Base-by-base conservation (phyloP, 352 stramenopile genomes). In the Globisporangium alternatum region DNA sequence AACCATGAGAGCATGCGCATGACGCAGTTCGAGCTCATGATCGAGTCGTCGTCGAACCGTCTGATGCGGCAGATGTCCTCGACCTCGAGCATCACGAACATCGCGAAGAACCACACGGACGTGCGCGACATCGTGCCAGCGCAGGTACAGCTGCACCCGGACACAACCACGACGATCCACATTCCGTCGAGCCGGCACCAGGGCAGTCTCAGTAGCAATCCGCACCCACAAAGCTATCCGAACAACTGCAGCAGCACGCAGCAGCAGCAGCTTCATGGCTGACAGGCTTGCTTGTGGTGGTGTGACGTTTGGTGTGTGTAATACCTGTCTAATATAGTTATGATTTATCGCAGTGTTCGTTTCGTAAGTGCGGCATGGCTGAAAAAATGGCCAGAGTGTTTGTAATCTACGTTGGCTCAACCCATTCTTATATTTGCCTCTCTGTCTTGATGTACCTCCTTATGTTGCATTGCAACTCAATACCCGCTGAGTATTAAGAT, bases 21-120 rank as follows among this genome's bases (percentile, higher is more conserved):
- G 61, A 67, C 70, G 48, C 76, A 76, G 41, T 89, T 81, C 47
- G 76, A 83, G 58, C 66, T 86, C 30, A 77, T 86, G 59, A 65
- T 76, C 21, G 71, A 76, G 61, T 76, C 67, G 21, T 67, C 62
- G n/a, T 55, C 52, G 31, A 54, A 61, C 45, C 62, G 62, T n/a
- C 45, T 67, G 37, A 37, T 67, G 62, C 52, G 62, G 31, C 62
- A 67, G 35, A 55, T 67, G 51, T 67, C 62, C 22, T 67, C 62
- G n/a, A 56, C 61, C 28, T 67, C 62, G 43, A 67, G 62, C 31
- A 28, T 12, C 37, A 56, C 28, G 19, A 60, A 58, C 31, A 43
- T 47, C 10, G 60, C 25, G 10, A 60, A 55, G 51, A 62, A 19
- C 44, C 54, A 67, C 53, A 67, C 53, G 30, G 55, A 67, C 35